Evolutionary conservation across 106 monocot species (phyloP).

Genomic region (Apostasia shenzhenica): DNA sequence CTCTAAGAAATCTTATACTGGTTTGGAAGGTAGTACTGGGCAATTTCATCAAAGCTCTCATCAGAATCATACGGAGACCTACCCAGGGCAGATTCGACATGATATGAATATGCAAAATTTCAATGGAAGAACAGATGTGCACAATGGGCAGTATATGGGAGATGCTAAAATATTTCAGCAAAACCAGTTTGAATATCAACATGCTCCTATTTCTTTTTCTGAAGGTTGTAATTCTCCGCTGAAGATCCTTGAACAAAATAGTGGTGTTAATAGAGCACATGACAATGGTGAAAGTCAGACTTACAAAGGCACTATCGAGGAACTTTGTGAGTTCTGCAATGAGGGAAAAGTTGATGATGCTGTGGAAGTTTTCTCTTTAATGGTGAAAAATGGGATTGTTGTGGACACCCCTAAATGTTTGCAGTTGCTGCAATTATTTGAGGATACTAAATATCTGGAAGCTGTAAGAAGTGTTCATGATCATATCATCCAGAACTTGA

Average conservation of each 20-base stretch:
- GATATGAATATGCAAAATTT: background rate
- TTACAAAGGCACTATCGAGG: conserved; percentile 46
- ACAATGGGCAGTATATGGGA: background rate
- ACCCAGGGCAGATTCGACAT: background rate
- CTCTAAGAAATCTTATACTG: background rate
- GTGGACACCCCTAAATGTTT: conserved; percentile 47
- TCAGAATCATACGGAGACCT: background rate
- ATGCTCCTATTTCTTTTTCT: background rate
- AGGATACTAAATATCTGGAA: conserved; percentile 44
- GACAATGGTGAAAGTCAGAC: conserved; percentile 14
- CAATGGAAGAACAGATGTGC: background rate
- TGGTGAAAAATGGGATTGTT: conserved; percentile 32
- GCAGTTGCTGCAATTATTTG: conserved; percentile 60
- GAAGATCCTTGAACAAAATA: background rate
- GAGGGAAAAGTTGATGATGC: conserved; percentile 69
- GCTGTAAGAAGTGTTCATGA: conserved; percentile 48
- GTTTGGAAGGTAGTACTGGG: background rate
- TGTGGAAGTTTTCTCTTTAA: conserved; percentile 42
- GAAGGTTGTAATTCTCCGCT: background rate
- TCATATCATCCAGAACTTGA: conserved; percentile 20
- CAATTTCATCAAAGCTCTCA: conserved; percentile 1
- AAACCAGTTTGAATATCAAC: background rate
- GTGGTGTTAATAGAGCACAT: conserved; percentile 1
- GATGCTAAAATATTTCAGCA: background rate
- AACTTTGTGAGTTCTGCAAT: conserved; percentile 54